Evolutionary conservation across 2,329 filamentous ascomycete species (phyloP).

Genomic region (Aspergillus unguis): DNA sequence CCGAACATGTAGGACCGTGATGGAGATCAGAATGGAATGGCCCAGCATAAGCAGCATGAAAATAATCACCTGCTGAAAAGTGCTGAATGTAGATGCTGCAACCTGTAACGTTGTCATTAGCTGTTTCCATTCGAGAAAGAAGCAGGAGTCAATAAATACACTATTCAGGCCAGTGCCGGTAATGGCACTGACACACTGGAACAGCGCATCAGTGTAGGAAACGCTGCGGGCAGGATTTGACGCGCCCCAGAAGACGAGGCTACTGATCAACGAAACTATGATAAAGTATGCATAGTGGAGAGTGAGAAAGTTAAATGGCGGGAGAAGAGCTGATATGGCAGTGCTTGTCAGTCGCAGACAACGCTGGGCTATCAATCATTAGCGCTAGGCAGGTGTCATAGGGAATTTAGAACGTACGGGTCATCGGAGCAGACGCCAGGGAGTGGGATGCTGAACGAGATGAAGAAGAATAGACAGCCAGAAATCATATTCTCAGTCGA

Average conservation of each 20-base stretch:
- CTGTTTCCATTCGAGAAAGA: not conserved
- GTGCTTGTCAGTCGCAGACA: conserved; percentile 22
- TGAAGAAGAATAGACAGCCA: not conserved
- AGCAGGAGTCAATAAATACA: conserved; percentile 25
- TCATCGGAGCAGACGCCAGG: conserved; percentile 1
- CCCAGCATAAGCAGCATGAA: conserved; percentile 65
- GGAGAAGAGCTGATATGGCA: conserved; percentile 27
- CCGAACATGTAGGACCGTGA: conserved; percentile 60
- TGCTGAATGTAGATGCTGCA: conserved; percentile 58
- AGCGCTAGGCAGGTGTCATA: not conserved
- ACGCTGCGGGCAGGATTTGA: conserved; percentile 53
- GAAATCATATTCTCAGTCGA: conserved; percentile 3
- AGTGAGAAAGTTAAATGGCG: conserved; percentile 58
- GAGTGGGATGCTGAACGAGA: not conserved
- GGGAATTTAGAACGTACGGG: conserved; percentile 1
- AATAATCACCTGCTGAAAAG: conserved; percentile 65
- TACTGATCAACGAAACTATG: conserved; percentile 52
- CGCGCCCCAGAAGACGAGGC: conserved; percentile 57
- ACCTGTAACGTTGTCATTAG: conserved; percentile 23
- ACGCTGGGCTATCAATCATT: conserved; percentile 16
- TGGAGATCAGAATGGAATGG: conserved; percentile 64
- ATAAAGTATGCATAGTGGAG: conserved; percentile 68
- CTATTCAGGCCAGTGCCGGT: conserved; percentile 67
- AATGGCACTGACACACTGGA: conserved; percentile 64
- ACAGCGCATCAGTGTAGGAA: conserved; percentile 63